Evolutionary conservation across 257 asterid genomes (phyloP).

Genomic region (Solanum paucissectum): DNA sequence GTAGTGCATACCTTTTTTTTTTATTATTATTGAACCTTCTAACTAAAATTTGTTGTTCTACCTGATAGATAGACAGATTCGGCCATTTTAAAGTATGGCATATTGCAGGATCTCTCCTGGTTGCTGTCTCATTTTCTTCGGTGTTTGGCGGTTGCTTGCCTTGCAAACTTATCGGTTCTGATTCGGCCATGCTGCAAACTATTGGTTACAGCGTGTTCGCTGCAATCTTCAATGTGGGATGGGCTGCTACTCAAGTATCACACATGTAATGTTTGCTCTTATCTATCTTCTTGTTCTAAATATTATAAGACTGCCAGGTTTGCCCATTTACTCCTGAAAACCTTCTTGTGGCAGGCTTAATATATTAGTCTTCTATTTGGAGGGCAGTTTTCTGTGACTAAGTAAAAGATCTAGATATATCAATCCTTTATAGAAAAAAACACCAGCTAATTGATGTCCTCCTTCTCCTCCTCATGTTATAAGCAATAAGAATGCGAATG

Average conservation of each 20-base stretch:
- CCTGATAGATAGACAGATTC: slow-evolving; percentile 72
- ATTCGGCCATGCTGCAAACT: slow-evolving; percentile 42
- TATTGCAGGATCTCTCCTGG: slow-evolving; percentile 65
- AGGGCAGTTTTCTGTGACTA: neutral
- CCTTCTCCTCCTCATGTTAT: neutral
- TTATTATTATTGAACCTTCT: neutral
- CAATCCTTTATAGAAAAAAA: neutral
- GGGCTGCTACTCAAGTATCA: slow-evolving; percentile 99
- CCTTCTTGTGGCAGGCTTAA: neutral
- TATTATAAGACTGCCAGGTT: neutral
- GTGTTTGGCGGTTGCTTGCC: slow-evolving; percentile 95
- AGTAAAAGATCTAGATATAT: neutral
- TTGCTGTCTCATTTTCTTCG: slow-evolving; percentile 79
- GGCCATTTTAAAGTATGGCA: slow-evolving; percentile 88
- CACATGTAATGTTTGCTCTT: slow-evolving; percentile 52
- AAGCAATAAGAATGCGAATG: neutral
- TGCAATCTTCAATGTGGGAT: slow-evolving; percentile 77
- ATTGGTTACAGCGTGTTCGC: slow-evolving; percentile 73
- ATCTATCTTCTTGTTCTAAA: neutral
- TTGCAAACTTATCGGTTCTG: slow-evolving; percentile 63
- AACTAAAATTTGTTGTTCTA: neutral
- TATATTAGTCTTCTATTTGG: neutral
- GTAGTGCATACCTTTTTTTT: neutral
- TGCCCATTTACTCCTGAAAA: neutral
- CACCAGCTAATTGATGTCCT: neutral